Evolutionary conservation across 2,329 filamentous ascomycete species (phyloP).

Genomic region (Aspergillus hiratsukae): DNA sequence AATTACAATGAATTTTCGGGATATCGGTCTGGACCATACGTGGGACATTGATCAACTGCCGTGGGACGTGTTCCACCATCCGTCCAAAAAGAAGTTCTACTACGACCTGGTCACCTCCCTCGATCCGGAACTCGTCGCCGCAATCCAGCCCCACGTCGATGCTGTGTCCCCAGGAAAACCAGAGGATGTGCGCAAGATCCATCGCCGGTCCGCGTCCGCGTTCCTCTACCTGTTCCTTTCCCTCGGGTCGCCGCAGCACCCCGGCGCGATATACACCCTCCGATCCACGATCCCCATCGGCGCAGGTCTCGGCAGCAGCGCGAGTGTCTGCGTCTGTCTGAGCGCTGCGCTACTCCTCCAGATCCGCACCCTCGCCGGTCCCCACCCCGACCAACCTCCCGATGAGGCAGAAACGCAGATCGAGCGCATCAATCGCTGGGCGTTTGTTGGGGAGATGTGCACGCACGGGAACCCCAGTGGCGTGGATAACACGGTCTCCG

Average conservation of each 20-base stretch:
- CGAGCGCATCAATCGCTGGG: conserved; percentile 95
- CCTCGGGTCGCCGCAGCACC: conserved; percentile 71
- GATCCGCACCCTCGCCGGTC: conserved; percentile 79
- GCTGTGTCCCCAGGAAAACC: conserved; percentile 63
- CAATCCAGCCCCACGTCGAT: conserved; percentile 73
- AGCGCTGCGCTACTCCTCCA: conserved; percentile 80
- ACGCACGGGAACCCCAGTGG: conserved; percentile 96
- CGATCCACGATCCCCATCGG: conserved; percentile 92
- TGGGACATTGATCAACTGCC: conserved; percentile 93
- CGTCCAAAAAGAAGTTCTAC: conserved; percentile 89
- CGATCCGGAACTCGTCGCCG: conserved; percentile 74
- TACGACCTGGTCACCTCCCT: conserved; percentile 82
- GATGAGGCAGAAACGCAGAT: conserved; percentile 86
- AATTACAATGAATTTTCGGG: conserved; percentile 82
- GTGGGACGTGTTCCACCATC: conserved; percentile 74
- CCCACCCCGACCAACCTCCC: conserved; percentile 83
- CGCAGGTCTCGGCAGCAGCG: conserved; percentile 86
- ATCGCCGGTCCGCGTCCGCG: conserved; percentile 72
- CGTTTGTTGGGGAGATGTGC: conserved; percentile 93
- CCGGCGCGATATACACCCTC: conserved; percentile 81
- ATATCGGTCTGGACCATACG: conserved; percentile 82
- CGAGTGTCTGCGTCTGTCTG: conserved; percentile 88
- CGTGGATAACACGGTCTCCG: conserved; percentile 93
- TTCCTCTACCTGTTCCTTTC: conserved; percentile 94
- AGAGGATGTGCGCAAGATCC: conserved; percentile 74